Evolutionary conservation across 805 yeast genomes (phyloP), one percentile per base, ranked within the genome.

Genomic region (Teunomyces tritomae): DNA sequence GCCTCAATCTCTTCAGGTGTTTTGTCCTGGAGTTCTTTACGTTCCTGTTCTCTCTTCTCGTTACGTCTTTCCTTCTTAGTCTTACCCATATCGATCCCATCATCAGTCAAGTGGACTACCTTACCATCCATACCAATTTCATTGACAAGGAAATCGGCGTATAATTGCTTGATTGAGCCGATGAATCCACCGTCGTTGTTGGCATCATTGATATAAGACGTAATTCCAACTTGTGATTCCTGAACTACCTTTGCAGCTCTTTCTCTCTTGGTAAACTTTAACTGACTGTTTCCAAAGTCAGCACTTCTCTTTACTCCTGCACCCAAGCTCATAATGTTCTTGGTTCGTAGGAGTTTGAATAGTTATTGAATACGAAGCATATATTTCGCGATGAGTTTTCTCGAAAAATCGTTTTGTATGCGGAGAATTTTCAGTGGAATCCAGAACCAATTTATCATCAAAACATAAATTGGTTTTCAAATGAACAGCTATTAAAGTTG

Each of bases 61-160:
- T 65, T 61, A 57, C 74, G 75, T 57, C 74, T 71, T 57, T 72
- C 82, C 64, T 74, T 76, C 67, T 68, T 76, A 46, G 73, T 64
- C 41, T 65, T 64, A 5, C 76, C 76, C 41, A 66, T 46, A 42
- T 75, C 73, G 39, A 85, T 70, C 4, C 97, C 97, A 46, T 82
- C 79, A 58, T 91, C 96, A 8, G 69, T 63, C 51, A 94, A 73
- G 63, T 84, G 91, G 9, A 91, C 78, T 1, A 90, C 96, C 1
- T 79, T 67, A 1, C 88, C 95, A 17, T 79, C 68, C 28, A 68
- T 56, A 50, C 76, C 85, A 48, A 94, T 85, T 65, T 94, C 99
- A 65, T 90, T 89, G 39, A 94, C 99, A 61, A 89, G 77, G 63
- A 94, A 94, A 63, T 94, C 99, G 9, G 96, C 85, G 67, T 90